A percentile compares a stretch with the other conserved stretches of the same genome.
Conservation (phyloP, 2,329 filamentous ascomycete species). For the Didymella glomerata region DNA sequence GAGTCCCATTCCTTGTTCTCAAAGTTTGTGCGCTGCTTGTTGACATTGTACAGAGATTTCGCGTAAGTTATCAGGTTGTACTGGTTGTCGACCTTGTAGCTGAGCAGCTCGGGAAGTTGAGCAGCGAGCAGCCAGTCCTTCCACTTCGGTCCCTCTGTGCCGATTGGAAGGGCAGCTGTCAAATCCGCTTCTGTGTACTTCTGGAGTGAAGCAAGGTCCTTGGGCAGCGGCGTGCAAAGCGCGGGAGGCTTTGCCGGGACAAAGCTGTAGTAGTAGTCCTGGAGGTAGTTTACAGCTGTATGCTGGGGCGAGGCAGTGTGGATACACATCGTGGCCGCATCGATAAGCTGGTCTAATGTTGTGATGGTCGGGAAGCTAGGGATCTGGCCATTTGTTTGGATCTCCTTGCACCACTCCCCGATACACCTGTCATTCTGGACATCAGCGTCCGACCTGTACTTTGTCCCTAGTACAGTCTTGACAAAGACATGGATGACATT, state of each 20-base stretch:
- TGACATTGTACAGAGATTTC: constrained; percentile 22
- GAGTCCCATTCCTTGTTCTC: constrained; percentile 14
- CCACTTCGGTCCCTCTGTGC: constrained; percentile 10
- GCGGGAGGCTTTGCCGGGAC: constrained; percentile 19
- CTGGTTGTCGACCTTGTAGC: constrained; percentile 15
- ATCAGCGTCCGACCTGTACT: constrained; percentile 18
- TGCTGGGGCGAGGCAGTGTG: constrained; percentile 20
- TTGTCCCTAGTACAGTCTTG: constrained; percentile 7
- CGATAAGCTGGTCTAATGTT: constrained; percentile 7
- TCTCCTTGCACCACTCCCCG: constrained; percentile 11
- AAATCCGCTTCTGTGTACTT: constrained; percentile 12
- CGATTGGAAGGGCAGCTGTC: constrained; percentile 18
- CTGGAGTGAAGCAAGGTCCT: constrained; percentile 12
- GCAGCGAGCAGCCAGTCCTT: constrained; percentile 23
- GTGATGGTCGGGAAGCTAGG: constrained; percentile 17
- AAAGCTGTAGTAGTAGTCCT: constrained; percentile 25
- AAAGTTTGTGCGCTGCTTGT: constrained; percentile 11
- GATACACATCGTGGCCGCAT: constrained; percentile 21
- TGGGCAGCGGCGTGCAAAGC: constrained; percentile 13
- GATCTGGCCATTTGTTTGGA: constrained; percentile 13
- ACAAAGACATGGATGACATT: constrained; percentile 18
- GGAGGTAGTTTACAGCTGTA: constrained; percentile 21
- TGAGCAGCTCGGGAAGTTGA: constrained; percentile 19
- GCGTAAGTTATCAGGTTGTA: constrained; percentile 22
- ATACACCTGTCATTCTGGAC: constrained; percentile 11